These are phyloP conservation scores for Crithidia bombi DNA, from an alignment of 208 protist genomes.

Conservation along the genomic window DNA sequence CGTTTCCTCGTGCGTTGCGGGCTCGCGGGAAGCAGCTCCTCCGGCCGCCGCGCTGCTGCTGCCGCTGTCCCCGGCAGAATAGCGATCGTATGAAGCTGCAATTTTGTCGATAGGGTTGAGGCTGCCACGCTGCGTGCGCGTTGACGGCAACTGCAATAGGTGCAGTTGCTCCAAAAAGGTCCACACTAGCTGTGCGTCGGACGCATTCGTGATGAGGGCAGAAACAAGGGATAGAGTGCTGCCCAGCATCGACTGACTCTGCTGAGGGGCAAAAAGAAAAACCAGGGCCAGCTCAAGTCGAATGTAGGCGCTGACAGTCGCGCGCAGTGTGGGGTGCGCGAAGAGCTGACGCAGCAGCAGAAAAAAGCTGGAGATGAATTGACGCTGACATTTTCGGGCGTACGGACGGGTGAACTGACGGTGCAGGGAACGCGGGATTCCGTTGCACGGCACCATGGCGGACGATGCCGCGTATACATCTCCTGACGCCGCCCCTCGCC, in stretches of 20 bases:
- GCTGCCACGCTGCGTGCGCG: conserved; percentile 13
- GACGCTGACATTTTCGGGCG: conserved; percentile 55
- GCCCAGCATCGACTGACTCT: conserved; percentile 68
- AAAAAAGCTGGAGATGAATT: conserved; percentile 76
- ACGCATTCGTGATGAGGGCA: conserved; percentile 59
- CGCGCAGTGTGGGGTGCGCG: conserved; percentile 52
- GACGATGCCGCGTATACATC: conserved; percentile 20
- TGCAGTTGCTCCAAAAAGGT: conserved; percentile 57
- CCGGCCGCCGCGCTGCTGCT: not conserved
- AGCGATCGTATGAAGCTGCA: conserved; percentile 7
- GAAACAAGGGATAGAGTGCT: conserved; percentile 78
- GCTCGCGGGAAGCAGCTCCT: conserved; percentile 12
- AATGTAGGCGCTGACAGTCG: conserved; percentile 51
- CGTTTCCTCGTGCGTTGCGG: conserved; percentile 35
- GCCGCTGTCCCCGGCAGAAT: not conserved
- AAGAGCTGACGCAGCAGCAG: conserved; percentile 78
- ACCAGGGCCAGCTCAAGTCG: conserved; percentile 59
- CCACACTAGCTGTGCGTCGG: conserved; percentile 70
- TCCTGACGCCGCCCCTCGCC: not conserved
- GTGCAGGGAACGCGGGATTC: conserved; percentile 34
- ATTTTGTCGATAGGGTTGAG: not conserved
- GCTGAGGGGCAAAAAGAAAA: conserved; percentile 68
- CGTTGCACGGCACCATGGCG: conserved; percentile 16
- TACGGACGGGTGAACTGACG: conserved; percentile 70
- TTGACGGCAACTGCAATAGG: conserved; percentile 49